Evolutionary conservation across 345 rosid species (phyloP), one percentile per base, ranked within the genome.

Genomic region (Erucastrum elatum): DNA sequence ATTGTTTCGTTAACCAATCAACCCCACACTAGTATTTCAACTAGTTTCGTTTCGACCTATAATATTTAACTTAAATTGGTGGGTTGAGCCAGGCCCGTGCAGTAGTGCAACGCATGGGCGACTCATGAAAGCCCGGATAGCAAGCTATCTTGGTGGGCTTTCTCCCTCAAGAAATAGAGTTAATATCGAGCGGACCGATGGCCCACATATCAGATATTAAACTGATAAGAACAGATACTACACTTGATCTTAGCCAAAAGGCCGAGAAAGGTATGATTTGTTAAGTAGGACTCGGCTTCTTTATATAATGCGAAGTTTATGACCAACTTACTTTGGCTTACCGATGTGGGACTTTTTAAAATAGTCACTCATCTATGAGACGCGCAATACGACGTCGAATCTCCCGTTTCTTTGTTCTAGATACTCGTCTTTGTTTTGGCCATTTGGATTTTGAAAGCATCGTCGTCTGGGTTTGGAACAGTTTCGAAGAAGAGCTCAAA

Each of bases 241-340:
- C 88, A 85, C 87, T 87, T 85, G 88, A 85, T 85, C 88, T 87
- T 85, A 87, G 87, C 90, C 90, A 87, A 87, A 87, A 87, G 88
- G 88, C 88, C 87, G 88, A 87, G 90, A 87, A 85, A 87, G 90
- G 86, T 82, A 82, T 87, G 86, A 29, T 29, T 29, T 29, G 30
- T n/a, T 2, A 29, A 29, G 30, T 29, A 3, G 30, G 4, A 4
- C 31, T 29, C 4, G 31, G 31, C 31, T 29, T 29, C 31, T 29
- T 29, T 29, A 2, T 29, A 29, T 29, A 29, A 3, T 29, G 31
- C 31, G 4, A 29, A 29, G 31, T 4, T 29, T 29, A 29, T 29
- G 31, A 29, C 3, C 31, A 29, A 2, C 31, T 29, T 29, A 2
- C 31, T 29, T 11, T 44, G 51, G 51, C 5, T 44, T 11, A 44